Evolutionary conservation across 371 early-diverging fungal genomes (phyloP).

Genomic region (Mucor velutinosus): DNA sequence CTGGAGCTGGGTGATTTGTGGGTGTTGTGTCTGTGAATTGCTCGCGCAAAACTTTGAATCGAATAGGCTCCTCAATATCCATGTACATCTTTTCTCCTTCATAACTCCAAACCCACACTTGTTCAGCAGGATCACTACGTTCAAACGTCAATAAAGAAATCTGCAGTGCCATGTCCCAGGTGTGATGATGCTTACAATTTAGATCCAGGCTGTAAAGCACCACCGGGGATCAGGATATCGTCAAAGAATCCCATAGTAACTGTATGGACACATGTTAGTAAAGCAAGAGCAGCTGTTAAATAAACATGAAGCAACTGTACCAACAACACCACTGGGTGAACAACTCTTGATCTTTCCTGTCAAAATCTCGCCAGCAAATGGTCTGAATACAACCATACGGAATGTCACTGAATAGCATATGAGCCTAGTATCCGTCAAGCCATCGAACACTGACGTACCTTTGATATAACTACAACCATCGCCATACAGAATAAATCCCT

Average conservation of each 20-base stretch:
- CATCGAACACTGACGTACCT: slow-evolving; percentile 31
- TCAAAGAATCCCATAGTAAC: slow-evolving; percentile 92
- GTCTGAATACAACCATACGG: slow-evolving; percentile 88
- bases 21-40: slow-evolving; percentile 82
- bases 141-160: neutral
- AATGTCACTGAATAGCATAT: slow-evolving; percentile 61
- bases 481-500: slow-evolving; percentile 83
- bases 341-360: slow-evolving; percentile 78
- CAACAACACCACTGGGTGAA: slow-evolving; percentile 64
- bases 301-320: neutral
- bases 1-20: slow-evolving; percentile 36
- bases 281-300: neutral
- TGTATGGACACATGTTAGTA: slow-evolving; percentile 11
- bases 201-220: slow-evolving; percentile 61
- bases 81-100: slow-evolving; percentile 83
- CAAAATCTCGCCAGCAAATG: slow-evolving; percentile 88
- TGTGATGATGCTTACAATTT: slow-evolving; percentile 58
- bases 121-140: slow-evolving; percentile 66
- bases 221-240: slow-evolving; percentile 83
- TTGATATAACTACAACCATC: slow-evolving; percentile 82
- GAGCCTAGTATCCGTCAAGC: neutral
- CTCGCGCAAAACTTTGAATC: slow-evolving; percentile 78
- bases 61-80: slow-evolving; percentile 80
- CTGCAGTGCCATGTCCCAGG: neutral
- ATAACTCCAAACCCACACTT: slow-evolving; percentile 89